These are phyloP conservation scores for Boletus rubropictus DNA, from an alignment of 768 basidiomycete species.

Conservation along the genomic window DNA sequence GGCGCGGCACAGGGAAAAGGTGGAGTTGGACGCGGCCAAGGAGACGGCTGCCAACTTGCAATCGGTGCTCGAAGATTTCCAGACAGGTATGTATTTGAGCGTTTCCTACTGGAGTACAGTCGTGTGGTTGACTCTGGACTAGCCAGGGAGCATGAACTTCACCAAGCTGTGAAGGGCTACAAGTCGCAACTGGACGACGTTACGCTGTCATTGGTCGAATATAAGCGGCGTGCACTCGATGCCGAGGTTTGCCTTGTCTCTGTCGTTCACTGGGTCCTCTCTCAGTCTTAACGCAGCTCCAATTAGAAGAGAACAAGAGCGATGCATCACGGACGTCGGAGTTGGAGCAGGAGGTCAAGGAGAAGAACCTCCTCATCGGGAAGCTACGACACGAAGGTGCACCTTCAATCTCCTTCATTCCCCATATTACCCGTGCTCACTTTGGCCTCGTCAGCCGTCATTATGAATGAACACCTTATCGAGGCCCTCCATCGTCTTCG, in stretches of 20 bases:
- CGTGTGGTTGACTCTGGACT: constrained; percentile 1
- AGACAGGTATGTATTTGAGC: constrained; percentile 53
- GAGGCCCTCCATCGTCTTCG: constrained; percentile 94
- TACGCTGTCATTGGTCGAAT: constrained; percentile 82
- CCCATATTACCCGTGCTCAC: constrained; percentile 1
- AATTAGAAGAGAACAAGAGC: constrained; percentile 66
- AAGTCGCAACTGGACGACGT: constrained; percentile 65
- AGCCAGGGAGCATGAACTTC: constrained; percentile 92
- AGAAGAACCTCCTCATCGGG: constrained; percentile 91
- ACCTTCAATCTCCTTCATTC: constrained; percentile 11
- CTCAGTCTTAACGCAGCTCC: constrained; percentile 42
- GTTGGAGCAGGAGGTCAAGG: constrained; percentile 87
- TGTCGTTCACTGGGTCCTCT: background rate
- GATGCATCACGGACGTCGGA: constrained; percentile 62
- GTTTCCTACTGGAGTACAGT: background rate
- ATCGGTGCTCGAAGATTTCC: constrained; percentile 92
- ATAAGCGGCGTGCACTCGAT: constrained; percentile 77
- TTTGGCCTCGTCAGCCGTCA: constrained; percentile 59
- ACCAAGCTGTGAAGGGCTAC: constrained; percentile 76
- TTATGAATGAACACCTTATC: constrained; percentile 95
- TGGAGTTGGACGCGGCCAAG: constrained; percentile 58
- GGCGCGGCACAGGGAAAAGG: constrained; percentile 47
- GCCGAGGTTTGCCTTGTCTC: constrained; percentile 62
- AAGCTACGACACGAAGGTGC: constrained; percentile 93
- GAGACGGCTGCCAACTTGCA: constrained; percentile 82